Percentiles rank a stretch among this genome's conserved stretches.
These are phyloP conservation scores for Lasiodiplodia sp. DNA, from an alignment of 2,329 filamentous ascomycete species.

Conservation along the genomic window DNA sequence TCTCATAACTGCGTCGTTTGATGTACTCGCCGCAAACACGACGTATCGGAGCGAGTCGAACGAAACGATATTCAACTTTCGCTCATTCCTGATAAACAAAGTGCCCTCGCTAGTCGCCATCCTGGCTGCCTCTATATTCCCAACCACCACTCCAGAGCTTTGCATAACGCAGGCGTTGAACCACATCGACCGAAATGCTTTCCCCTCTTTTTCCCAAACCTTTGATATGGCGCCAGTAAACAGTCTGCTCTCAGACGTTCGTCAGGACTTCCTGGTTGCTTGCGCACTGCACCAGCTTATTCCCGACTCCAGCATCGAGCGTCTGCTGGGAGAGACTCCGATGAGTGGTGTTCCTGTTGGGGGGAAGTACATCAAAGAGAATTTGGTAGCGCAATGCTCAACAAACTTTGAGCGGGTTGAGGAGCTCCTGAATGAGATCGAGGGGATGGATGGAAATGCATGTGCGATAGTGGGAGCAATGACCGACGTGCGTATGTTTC, in stretches of 20 bases:
- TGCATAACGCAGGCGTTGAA: constrained; percentile 72
- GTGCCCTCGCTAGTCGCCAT: constrained; percentile 68
- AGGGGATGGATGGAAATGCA: constrained; percentile 90
- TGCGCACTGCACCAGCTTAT: constrained; percentile 91
- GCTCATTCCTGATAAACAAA: constrained; percentile 85
- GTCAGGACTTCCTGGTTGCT: constrained; percentile 85
- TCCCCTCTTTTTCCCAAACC: constrained; percentile 70
- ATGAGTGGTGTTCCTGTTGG: constrained; percentile 78
- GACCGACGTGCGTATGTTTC: constrained; percentile 45
- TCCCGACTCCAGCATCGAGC: constrained; percentile 76
- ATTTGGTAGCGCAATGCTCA: constrained; percentile 78
- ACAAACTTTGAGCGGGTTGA: constrained; percentile 78
- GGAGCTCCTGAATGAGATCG: constrained; percentile 79
- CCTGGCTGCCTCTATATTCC: constrained; percentile 64
- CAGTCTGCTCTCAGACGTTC: constrained; percentile 69
- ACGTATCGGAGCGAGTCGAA: constrained; percentile 52
- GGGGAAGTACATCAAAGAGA: constrained; percentile 78
- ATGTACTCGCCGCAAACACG: constrained; percentile 85
- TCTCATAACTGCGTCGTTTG: constrained; percentile 86
- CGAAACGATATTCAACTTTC: constrained; percentile 73
- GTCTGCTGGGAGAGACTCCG: constrained; percentile 82
- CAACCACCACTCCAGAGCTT: constrained; percentile 66
- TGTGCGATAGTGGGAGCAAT: constrained; percentile 80
- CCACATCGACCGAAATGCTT: constrained; percentile 67
- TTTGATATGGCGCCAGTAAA: constrained; percentile 64